Percentiles rank a stretch among this genome's conserved stretches.
These are phyloP conservation scores for Pilobolus umbonatus DNA, from an alignment of 192 early-diverging fungal genomes.

Conservation along the genomic window DNA sequence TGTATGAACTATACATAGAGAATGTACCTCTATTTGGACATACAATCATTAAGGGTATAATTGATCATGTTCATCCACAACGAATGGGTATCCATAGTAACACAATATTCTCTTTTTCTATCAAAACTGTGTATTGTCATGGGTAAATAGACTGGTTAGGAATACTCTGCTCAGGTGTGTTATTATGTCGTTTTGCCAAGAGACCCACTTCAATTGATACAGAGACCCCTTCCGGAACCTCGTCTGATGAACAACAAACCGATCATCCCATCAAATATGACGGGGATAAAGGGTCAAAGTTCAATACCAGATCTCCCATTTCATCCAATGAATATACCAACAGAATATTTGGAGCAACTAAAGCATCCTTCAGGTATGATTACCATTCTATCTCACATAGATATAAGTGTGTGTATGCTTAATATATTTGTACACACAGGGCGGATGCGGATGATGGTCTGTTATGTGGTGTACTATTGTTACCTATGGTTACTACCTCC, in stretches of 20 bases:
- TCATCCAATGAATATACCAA: neutral
- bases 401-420: neutral
- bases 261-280: neutral
- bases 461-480: constrained; percentile 44
- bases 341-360: constrained; percentile 23
- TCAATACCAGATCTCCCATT: too few species aligned
- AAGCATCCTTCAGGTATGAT: constrained; percentile 18
- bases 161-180: neutral
- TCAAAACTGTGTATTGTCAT: too few species aligned
- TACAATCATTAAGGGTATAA: constrained; percentile 9
- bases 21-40: neutral
- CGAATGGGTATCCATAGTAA: neutral
- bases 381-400: neutral
- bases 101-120: neutral
- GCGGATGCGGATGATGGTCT: constrained; percentile 52
- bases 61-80: neutral
- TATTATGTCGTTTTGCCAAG: neutral
- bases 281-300: neutral
- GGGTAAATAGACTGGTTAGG: constrained; percentile 3
- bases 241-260: constrained; percentile 16
- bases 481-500: constrained; percentile 48
- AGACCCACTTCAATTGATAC: neutral
- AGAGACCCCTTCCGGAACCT: constrained; percentile 8
- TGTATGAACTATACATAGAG: constrained; percentile 6
- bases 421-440: constrained; percentile 18